A percentile compares a stretch with the other conserved stretches of the same genome.
Evolutionary conservation across 2,329 filamentous ascomycete species (phyloP).

Genomic region (Tricladium varicosporioides): DNA sequence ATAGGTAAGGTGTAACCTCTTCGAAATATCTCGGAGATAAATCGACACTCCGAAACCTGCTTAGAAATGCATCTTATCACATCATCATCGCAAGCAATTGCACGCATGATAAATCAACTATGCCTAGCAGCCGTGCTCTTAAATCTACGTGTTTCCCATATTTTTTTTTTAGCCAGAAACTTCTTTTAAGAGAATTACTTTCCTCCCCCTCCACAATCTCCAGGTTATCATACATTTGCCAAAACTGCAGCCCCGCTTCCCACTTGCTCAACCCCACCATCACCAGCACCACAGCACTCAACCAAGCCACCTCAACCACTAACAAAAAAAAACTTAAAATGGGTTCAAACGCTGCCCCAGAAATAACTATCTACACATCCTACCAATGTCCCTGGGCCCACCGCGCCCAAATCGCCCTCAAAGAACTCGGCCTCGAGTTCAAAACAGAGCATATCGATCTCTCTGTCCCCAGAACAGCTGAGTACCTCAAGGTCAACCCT

Average conservation of each 20-base stretch:
- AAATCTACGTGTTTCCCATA: not conserved
- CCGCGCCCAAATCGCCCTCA: conserved; percentile 69
- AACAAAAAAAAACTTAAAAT: conserved; percentile 13
- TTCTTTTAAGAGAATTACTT: not conserved
- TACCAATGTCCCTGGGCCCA: conserved; percentile 72
- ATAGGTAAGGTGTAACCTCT: too few species aligned
- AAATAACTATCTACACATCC: conserved; percentile 68
- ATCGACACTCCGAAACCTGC: not conserved
- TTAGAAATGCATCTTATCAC: not conserved
- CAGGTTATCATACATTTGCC: not conserved
- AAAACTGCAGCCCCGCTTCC: not conserved
- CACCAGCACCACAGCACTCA: not conserved
- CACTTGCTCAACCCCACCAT: not conserved
- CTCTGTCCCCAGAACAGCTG: conserved; percentile 62
- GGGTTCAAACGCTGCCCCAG: conserved; percentile 18
- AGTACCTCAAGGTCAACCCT: conserved; percentile 77
- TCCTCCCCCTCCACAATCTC: not conserved
- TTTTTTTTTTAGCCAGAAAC: not conserved
- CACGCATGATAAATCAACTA: not conserved
- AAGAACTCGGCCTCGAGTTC: conserved; percentile 63
- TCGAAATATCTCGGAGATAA: too few species aligned
- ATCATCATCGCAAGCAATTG: not conserved
- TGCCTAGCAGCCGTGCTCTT: too few species aligned
- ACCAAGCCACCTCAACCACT: not conserved
- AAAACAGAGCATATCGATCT: conserved; percentile 75